These are phyloP conservation scores for Paraphoma sp. DNA, from an alignment of 2,329 filamentous ascomycete genomes.

Conservation along the genomic window DNA sequence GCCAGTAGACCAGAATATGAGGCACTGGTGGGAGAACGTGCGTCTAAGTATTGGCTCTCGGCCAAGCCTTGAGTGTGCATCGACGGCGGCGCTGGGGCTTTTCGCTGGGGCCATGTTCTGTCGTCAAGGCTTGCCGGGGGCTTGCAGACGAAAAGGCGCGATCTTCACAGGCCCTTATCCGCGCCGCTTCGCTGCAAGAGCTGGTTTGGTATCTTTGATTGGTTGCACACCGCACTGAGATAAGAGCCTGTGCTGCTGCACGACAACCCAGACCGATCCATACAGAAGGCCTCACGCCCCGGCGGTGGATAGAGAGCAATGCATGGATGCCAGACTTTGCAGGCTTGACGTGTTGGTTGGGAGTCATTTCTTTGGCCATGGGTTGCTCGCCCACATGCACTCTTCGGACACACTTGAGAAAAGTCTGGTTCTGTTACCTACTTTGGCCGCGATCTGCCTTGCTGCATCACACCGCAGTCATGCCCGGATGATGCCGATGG, in stretches of 20 bases:
- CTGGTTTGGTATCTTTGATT: conserved; percentile 10
- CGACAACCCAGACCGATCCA: conserved; percentile 15
- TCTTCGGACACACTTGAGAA: not conserved
- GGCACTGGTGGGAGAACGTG: conserved; percentile 36
- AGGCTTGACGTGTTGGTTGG: conserved; percentile 2
- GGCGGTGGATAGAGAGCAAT: not conserved
- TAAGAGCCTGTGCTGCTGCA: conserved; percentile 18
- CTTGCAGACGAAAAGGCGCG: conserved; percentile 3
- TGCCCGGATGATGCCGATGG: not conserved
- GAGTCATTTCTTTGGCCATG: not conserved
- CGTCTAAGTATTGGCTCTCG: conserved; percentile 40
- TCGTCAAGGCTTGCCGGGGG: conserved; percentile 6
- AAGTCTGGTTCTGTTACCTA: not conserved
- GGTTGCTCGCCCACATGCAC: not conserved
- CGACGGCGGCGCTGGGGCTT: conserved; percentile 6
- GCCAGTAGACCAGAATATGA: conserved; percentile 14
- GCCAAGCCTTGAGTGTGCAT: conserved; percentile 21
- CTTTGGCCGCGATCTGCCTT: conserved; percentile 1
- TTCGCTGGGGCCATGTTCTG: not conserved
- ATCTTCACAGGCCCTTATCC: conserved; percentile 22
- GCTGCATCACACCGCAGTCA: not conserved
- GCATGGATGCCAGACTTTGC: conserved; percentile 6
- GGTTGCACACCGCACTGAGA: conserved; percentile 13
- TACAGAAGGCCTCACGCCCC: conserved; percentile 1
- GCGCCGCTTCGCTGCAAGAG: conserved; percentile 7